Base-by-base conservation (phyloP, 1,139 yeast species). In the Yamadazyma blattariae region DNA sequence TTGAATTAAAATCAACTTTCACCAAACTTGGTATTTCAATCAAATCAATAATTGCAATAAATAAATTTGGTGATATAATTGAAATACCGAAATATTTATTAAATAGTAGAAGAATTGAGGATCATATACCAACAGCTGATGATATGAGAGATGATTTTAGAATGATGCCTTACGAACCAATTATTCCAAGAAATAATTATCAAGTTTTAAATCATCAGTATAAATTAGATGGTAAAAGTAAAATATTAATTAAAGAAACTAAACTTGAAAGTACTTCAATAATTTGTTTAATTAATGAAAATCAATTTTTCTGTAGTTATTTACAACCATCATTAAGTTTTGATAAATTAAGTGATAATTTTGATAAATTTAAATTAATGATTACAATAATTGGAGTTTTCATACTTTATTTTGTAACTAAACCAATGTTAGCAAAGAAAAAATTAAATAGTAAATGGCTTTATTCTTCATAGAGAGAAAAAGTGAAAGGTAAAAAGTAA, bases 261-360 rank as follows among this genome's bases (percentile, higher is more conserved):
- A 71, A 77, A 30, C 65, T 88, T 39, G 98, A 92, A 57, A 85
- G 95, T 1, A 88, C 97, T 0, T 68, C 83, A 2, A 68, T 85
- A 25, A 74, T 89, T 2, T 82, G 94, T 44, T 73, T 77, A 17
- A 63, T 74, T 35, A 88, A 87, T 25, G 64, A 70, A 27, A 51
- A 58, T 19, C 95, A 87, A 53, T 59, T 84, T 15, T 90, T 85
- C 61, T 86, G 90, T 54, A 82, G 94, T 1, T 67, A 79, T 35
- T 69, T 85, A 16, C 77, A 85, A 36, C 97, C 97, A 1, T 87
- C 96, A 0, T 75, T 77, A 36, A 86, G 89, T 33, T 90, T 87
- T 60, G 98, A 92, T 59, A 67, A 80, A 40, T 72, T 89, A 51
- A 74, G 81, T 30, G 67, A 72, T 31, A 70, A 70, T 29, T 92